These are phyloP conservation scores for Globisporangium nagaii DNA, from an alignment of 352 stramenopile species.

Conservation along the genomic window DNA sequence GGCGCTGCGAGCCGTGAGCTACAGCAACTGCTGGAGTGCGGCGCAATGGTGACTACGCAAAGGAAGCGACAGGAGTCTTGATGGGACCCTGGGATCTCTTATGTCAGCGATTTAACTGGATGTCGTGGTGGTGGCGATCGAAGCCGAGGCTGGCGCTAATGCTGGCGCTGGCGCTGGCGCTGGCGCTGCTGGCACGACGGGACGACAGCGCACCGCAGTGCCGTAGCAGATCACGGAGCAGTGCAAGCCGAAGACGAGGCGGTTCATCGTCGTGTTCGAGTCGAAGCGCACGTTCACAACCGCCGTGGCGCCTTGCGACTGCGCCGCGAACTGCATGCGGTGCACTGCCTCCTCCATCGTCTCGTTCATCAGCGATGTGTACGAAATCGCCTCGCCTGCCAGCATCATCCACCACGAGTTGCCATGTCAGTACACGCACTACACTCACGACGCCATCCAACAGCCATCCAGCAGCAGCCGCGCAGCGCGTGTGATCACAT, in stretches of 20 bases:
- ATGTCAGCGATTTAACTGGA: no score
- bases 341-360: conserved; percentile 74
- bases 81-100: neutral
- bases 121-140: neutral
- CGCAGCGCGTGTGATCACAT: no score
- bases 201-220: conserved; percentile 62
- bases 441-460: neutral
- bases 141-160: neutral
- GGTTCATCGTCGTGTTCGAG: conserved; percentile 84
- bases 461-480: neutral
- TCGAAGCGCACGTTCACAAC: conserved; percentile 80
- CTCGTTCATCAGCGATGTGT: conserved; percentile 83
- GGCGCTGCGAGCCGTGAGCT: neutral
- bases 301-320: conserved; percentile 68
- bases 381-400: conserved; percentile 58
- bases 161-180: conserved; percentile 11
- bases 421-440: neutral
- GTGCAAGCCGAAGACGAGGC: conserved; percentile 78
- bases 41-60: neutral
- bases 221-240: conserved; percentile 79
- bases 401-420: neutral
- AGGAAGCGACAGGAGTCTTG: neutral
- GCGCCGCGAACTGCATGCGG: conserved; percentile 65
- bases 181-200: conserved; percentile 2
- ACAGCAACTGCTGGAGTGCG: neutral